A percentile compares a stretch with the other conserved stretches of the same genome.
Evolutionary conservation across 805 yeast genomes (phyloP).

Genomic region (Vanderwaltozyma verrucispora): DNA sequence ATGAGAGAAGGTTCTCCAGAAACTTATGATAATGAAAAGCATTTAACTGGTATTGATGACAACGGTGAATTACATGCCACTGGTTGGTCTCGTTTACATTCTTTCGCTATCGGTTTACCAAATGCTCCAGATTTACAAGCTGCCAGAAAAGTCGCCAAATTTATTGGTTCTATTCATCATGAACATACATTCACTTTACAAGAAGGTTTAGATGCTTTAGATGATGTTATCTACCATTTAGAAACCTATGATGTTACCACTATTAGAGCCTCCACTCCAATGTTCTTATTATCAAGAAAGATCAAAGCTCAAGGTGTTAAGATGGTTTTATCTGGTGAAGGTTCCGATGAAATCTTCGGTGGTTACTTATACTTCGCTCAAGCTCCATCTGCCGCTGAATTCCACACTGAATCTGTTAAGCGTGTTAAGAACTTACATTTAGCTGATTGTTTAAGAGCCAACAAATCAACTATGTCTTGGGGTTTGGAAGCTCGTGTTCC

Average conservation of each 20-base stretch:
- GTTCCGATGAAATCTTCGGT: constrained; percentile 98
- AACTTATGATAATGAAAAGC: constrained; percentile 20
- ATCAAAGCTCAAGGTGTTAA: constrained; percentile 99
- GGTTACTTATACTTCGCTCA: constrained; percentile 96
- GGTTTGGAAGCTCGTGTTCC: constrained; percentile 99
- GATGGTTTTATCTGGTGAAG: constrained; percentile 99
- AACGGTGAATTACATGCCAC: constrained; percentile 70
- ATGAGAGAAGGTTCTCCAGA: constrained; percentile 14
- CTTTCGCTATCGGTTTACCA: constrained; percentile 94
- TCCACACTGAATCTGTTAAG: constrained; percentile 91
- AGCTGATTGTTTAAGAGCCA: constrained; percentile 97
- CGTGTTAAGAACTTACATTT: constrained; percentile 95
- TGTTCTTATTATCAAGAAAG: constrained; percentile 92
- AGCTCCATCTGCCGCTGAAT: constrained; percentile 88
- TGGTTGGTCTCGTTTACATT: constrained; percentile 78
- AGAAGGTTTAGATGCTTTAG: constrained; percentile 92
- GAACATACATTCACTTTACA: constrained; percentile 95
- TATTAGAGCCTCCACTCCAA: constrained; percentile 97
- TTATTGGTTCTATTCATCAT: constrained; percentile 93
- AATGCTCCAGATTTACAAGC: constrained; percentile 97
- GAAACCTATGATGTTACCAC: constrained; percentile 99
- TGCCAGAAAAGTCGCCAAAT: constrained; percentile 93
- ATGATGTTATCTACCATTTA: constrained; percentile 89
- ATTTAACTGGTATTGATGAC: constrained; percentile 88
- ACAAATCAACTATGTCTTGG: constrained; percentile 99